Evolutionary conservation across 23 red algal species (phyloP).

Genomic region (Cyanidium caldarium): DNA sequence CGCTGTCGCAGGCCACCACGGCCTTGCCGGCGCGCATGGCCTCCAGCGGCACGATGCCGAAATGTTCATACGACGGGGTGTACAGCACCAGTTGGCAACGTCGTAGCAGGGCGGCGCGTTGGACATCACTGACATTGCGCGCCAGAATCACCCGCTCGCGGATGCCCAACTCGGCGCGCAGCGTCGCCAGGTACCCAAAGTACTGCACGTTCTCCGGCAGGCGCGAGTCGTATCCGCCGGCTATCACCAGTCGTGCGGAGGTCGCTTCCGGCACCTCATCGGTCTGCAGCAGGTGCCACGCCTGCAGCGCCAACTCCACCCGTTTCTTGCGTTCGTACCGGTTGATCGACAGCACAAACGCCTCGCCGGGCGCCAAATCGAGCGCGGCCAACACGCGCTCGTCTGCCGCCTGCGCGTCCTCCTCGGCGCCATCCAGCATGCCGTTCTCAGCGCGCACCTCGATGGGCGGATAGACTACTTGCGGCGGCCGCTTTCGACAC

Average conservation of each 20-base stretch:
- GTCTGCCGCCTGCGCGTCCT: background rate
- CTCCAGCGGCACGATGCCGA: constrained; percentile 96
- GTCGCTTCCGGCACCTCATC: background rate
- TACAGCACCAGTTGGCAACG: constrained; percentile 43
- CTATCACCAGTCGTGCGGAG: constrained; percentile 26
- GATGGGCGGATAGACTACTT: constrained; percentile 52
- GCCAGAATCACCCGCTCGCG: constrained; percentile 11
- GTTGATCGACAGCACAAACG: constrained; percentile 54
- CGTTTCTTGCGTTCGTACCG: constrained; percentile 92
- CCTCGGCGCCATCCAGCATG: too few relatives aligned
- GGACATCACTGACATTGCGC: constrained; percentile 38
- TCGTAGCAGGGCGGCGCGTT: constrained; percentile 18
- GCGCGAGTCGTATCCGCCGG: constrained; percentile 73
- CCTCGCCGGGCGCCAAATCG: background rate
- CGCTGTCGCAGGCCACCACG: constrained; percentile 53
- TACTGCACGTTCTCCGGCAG: constrained; percentile 58
- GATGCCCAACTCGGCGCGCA: constrained; percentile 9
- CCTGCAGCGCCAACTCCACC: constrained; percentile 42
- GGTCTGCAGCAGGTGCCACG: constrained; percentile 16
- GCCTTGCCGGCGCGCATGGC: constrained; percentile 62
- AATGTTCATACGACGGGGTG: constrained; percentile 78
- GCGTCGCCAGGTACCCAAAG: constrained; percentile 12
- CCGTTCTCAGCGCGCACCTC: too few relatives aligned
- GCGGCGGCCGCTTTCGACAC: background rate
- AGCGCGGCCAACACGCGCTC: background rate